These are phyloP conservation scores for Ilex aquifolium DNA, from an alignment of 257 asterid genomes.

Conservation along the genomic window DNA sequence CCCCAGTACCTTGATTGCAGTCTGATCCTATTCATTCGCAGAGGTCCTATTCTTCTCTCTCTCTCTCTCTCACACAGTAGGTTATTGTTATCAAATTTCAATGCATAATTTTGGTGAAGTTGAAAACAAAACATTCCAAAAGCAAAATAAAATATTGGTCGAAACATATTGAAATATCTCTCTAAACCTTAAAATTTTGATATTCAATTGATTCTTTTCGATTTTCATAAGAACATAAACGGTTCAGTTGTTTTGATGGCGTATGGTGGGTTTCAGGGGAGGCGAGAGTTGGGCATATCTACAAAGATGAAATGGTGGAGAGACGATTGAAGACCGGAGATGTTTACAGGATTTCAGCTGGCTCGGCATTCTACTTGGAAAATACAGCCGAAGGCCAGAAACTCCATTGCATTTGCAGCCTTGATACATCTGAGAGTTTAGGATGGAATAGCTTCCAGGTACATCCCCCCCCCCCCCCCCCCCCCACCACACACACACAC, in stretches of 20 bases:
- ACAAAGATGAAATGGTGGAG: conserved; percentile 70
- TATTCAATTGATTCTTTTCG: not conserved
- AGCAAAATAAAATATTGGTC: too few species aligned
- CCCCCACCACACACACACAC: not conserved
- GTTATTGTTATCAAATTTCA: not conserved
- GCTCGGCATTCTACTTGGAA: conserved; percentile 71
- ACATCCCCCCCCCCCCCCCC: not conserved
- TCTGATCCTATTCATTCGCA: conserved; percentile 60
- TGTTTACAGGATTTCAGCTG: conserved; percentile 61
- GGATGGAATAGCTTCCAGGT: conserved; percentile 63
- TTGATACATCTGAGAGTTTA: conserved; percentile 45
- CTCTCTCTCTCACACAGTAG: not conserved
- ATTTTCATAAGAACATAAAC: not conserved
- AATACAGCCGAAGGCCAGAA: conserved; percentile 58
- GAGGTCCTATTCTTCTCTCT: conserved; percentile 30
- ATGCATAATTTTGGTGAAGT: not conserved
- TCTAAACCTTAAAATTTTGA: too few species aligned
- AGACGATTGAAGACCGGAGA: conserved; percentile 58
- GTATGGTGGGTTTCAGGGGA: conserved; percentile 44
- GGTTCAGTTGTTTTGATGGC: not conserved
- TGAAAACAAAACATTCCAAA: too few species aligned
- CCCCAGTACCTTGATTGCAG: conserved; percentile 87
- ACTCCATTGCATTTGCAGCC: conserved; percentile 72
- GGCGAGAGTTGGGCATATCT: conserved; percentile 66
- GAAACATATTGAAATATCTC: too few species aligned